Evolutionary conservation across 768 basidiomycete species (phyloP), one percentile per base, ranked within the genome.

Genomic region (Asterophora lycoperdoides): DNA sequence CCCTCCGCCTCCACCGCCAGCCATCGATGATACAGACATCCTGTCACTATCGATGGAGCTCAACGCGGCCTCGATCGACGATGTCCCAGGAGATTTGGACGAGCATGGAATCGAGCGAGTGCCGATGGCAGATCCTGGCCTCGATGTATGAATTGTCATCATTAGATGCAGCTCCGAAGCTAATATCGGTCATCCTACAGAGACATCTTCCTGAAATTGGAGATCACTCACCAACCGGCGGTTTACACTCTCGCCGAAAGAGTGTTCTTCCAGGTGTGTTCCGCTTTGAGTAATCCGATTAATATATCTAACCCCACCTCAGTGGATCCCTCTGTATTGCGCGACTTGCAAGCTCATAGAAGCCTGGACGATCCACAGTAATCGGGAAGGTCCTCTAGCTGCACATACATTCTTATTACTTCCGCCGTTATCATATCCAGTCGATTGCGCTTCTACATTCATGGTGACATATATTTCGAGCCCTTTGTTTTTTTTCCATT

Each of bases 171-270:
- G 6, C 23, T 23, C 23, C 26, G 32, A 20, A 33, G 48, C 23
- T 53, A 19, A 52, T 20, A 44, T 20, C 30, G 36, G 41, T 9
- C 38, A 15, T 17, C 38, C 34, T 46, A 4, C 23, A 89, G 86
- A 76, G 78, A 60, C 78, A 81, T 51, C 76, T 83, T 60, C 85
- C 84, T 44, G 85, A 85, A 58, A 71, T 84, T 45, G 78, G 77
- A 56, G 79, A 83, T 50, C 80, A 81, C 58, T 79, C 79, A 39
- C 73, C 80, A 26, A 67, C 75, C 54, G 66, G 77, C 49, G 80
- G 84, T 37, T 77, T 93, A 46, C 95, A 99, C 68, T 82, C 94
- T 29, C 83, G 95, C 58, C 80, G 95, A 67, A 96, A 93, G 75
- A 95, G 92, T 60, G 93, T 95, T 40, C 75, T 97, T 53, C 94